Conservation (phyloP, 805 yeast genomes). For the Metschnikowia reukaufii region DNA sequence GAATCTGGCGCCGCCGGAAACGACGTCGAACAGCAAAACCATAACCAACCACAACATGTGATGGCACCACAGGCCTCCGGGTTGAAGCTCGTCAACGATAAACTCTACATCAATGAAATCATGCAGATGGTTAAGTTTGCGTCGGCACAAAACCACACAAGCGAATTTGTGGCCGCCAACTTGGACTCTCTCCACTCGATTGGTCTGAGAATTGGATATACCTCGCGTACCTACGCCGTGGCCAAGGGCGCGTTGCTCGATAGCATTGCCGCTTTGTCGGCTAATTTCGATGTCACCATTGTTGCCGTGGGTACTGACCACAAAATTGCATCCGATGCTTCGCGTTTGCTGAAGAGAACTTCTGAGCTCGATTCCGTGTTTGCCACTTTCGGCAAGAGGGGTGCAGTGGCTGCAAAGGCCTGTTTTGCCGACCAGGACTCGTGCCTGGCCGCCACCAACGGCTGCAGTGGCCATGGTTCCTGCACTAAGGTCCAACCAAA, state of each 20-base stretch:
- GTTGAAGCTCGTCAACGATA: slow-evolving; percentile 42
- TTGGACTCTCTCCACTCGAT: slow-evolving; percentile 45
- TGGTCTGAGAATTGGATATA: slow-evolving; percentile 43
- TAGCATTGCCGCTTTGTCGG: slow-evolving; percentile 17
- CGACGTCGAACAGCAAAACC: neutral
- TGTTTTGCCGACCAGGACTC: slow-evolving; percentile 47
- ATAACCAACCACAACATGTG: slow-evolving; percentile 13
- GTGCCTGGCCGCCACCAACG: slow-evolving; percentile 47
- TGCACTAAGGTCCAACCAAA: slow-evolving; percentile 40
- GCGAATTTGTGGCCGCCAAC: slow-evolving; percentile 36
- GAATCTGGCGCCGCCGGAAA: slow-evolving; percentile 4
- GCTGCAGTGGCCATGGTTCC: slow-evolving; percentile 55
- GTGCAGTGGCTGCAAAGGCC: slow-evolving; percentile 18
- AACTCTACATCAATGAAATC: slow-evolving; percentile 48
- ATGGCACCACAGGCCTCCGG: slow-evolving; percentile 24
- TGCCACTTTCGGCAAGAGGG: slow-evolving; percentile 18
- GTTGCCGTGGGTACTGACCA: slow-evolving; percentile 20
- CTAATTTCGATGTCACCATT: slow-evolving; percentile 23
- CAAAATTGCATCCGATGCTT: slow-evolving; percentile 14
- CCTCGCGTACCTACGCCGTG: slow-evolving; percentile 42
- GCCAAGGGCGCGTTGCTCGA: slow-evolving; percentile 35
- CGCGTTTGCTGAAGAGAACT: slow-evolving; percentile 16
- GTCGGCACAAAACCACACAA: slow-evolving; percentile 20
- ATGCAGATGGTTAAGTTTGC: slow-evolving; percentile 47
- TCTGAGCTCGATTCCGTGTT: slow-evolving; percentile 20